phyloP scores from a whole-genome alignment of 805 yeast species.

The Nakazawaea anatomiae region DNA sequence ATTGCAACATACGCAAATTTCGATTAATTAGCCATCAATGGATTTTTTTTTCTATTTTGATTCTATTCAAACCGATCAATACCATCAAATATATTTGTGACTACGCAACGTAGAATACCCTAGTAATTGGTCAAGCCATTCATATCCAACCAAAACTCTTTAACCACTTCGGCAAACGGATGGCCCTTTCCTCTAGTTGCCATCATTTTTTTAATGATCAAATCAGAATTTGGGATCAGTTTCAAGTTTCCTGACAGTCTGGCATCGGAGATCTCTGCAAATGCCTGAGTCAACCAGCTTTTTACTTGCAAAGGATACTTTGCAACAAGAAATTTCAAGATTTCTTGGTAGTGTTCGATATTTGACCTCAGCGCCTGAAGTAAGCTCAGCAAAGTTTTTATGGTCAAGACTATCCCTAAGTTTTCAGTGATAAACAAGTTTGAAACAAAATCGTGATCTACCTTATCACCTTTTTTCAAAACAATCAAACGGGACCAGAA shows the following conservation, averaged over 20 bases:
- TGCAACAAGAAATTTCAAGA: slow-evolving; percentile 34
- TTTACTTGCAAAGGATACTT: slow-evolving; percentile 34
- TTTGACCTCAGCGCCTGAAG: slow-evolving; percentile 53
- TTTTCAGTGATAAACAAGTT: slow-evolving; percentile 22
- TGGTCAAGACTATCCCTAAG: slow-evolving; percentile 26
- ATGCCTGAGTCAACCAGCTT: slow-evolving; percentile 36
- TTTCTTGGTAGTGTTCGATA: slow-evolving; percentile 50
- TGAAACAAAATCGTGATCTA: slow-evolving; percentile 28
- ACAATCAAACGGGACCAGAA: slow-evolving; percentile 50
- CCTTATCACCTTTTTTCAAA: slow-evolving; percentile 36
- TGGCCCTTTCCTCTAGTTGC: slow-evolving; percentile 63
- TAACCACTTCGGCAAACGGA: slow-evolving; percentile 36
- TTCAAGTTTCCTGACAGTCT: slow-evolving; percentile 18
- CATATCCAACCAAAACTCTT: slow-evolving; percentile 58
- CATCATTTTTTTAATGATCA: slow-evolving; percentile 48
- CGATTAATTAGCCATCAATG: no score
- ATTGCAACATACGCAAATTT: no score
- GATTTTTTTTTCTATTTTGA: no score
- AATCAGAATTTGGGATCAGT: slow-evolving; percentile 27
- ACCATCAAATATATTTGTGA: no score
- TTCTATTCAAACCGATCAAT: background rate
- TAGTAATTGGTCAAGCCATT: slow-evolving; percentile 47
- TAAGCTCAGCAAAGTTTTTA: slow-evolving; percentile 34
- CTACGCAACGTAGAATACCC: no score
- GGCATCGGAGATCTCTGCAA: slow-evolving; percentile 22